Evolutionary conservation across 257 asterid species (phyloP).

Genomic region (Craterostigma plantagineum): DNA sequence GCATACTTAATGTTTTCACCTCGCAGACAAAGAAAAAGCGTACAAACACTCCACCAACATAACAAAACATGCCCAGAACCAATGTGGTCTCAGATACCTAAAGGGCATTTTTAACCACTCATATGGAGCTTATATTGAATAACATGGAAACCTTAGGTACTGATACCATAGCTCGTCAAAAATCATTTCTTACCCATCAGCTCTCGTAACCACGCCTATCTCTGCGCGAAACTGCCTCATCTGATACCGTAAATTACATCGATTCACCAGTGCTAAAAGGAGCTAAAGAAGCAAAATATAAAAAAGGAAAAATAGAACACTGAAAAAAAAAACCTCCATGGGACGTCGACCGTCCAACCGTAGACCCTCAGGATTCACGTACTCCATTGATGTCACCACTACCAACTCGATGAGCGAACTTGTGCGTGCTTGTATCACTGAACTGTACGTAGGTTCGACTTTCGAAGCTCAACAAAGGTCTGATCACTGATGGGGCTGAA

Average conservation of each 20-base stretch:
- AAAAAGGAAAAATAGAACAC: background rate
- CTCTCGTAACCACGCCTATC: slow-evolving; percentile 72
- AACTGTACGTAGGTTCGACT: background rate
- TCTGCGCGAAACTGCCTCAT: slow-evolving; percentile 92
- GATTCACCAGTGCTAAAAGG: background rate
- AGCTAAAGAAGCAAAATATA: background rate
- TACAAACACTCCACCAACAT: background rate
- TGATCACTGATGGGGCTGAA: no score
- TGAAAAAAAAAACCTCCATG: slow-evolving; percentile 36
- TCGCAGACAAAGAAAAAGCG: background rate
- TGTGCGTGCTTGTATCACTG: background rate
- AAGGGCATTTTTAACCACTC: no score
- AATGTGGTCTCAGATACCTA: no score
- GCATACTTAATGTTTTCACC: slow-evolving; percentile 6
- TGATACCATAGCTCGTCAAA: no score
- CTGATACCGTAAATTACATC: slow-evolving; percentile 15
- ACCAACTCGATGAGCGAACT: no score
- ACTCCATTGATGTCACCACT: slow-evolving; percentile 36
- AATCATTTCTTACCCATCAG: slow-evolving; percentile 58
- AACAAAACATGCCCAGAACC: no score
- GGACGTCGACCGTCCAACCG: slow-evolving; percentile 97
- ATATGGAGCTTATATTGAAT: no score
- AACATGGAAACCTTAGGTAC: no score
- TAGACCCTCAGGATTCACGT: slow-evolving; percentile 90
- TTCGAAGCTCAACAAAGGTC: no score